These are phyloP conservation scores for Russula sp. DNA, from an alignment of 768 basidiomycete genomes.

Conservation along the genomic window DNA sequence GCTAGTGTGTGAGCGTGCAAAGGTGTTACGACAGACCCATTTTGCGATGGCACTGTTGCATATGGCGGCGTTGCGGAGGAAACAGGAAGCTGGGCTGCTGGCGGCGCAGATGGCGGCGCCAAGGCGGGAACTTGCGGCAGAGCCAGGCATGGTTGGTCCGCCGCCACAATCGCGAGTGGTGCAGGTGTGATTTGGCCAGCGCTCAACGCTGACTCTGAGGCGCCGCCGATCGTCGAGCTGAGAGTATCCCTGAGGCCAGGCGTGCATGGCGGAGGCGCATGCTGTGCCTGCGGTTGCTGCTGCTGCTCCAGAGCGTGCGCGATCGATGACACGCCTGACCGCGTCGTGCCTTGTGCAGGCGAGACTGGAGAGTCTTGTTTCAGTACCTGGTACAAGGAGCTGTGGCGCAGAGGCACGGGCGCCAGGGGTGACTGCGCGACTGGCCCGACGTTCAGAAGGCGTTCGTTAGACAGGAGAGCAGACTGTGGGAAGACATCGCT, in stretches of 20 bases:
- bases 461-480: not conserved
- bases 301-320: slow-evolving; percentile 14
- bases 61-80: not conserved
- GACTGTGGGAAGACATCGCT: not conserved
- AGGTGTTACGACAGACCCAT: slow-evolving; percentile 9
- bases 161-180: not conserved
- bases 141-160: not conserved
- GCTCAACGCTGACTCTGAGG: not conserved
- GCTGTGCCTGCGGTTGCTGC: slow-evolving; percentile 6
- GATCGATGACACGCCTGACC: slow-evolving; percentile 1
- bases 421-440: slow-evolving; percentile 10
- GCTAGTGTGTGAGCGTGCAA: slow-evolving; percentile 12
- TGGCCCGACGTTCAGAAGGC: not conserved
- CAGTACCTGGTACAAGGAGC: slow-evolving; percentile 16
- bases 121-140: not conserved
- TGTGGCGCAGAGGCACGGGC: slow-evolving; percentile 14
- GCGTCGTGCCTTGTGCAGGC: not conserved
- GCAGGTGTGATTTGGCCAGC: not conserved
- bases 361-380: slow-evolving; percentile 10
- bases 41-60: not conserved
- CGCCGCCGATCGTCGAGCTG: not conserved
- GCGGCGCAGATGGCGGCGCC: not conserved
- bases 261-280: not conserved
- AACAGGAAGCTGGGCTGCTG: not conserved
- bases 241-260: not conserved